Evolutionary conservation across 1,139 yeast species (phyloP), one percentile per base, ranked within the genome.

Genomic region (Lodderomyces oxycetoniae): DNA sequence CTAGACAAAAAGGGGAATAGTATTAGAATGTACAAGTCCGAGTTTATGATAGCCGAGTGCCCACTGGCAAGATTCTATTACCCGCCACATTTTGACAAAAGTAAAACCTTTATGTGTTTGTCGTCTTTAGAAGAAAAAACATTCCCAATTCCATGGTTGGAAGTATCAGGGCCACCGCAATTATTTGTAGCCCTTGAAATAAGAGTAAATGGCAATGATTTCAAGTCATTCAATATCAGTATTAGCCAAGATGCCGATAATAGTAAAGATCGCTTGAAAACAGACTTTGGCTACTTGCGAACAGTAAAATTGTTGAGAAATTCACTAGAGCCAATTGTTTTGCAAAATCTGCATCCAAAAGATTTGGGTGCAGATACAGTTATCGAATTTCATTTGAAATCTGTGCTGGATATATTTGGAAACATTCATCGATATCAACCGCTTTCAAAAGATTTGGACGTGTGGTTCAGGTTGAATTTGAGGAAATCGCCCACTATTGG

Each of bases 91-190:
- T 45, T 49, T 26, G 44, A 45, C 24, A 23, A 40, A 6, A 42
- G 46, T 5, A 46, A 54, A 11, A 50, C 53, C n/a, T 75, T 79
- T 46, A 70, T 74, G 43, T 88, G 96, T 60, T 59, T 80, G 24
- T 84, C 59, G 2, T 38, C 42, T 2, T 41, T 42, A 4, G 33
- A 47, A 4, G 50, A 79, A 16, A 84, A 76, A 33, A 53, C 70
- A 9, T 60, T 81, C n/a, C 63, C 66, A 25, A 59, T 64, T 30
- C 74, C 74, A 0, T 48, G 61, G 31, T 66, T 88, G 20, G 66
- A 74, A 4, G 71, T 79, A 1, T 62, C 63, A 26, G 96, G 96
- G 37, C 83, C 84, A 2, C 79, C 89, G 1, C 96, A 96, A 0
- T 58, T 87, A 32, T 71, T 70, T 22, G 66, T 86, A 17, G 69